These are phyloP conservation scores for Tuber indicum DNA, from an alignment of 495 filamentous ascomycete species.

Conservation along the genomic window DNA sequence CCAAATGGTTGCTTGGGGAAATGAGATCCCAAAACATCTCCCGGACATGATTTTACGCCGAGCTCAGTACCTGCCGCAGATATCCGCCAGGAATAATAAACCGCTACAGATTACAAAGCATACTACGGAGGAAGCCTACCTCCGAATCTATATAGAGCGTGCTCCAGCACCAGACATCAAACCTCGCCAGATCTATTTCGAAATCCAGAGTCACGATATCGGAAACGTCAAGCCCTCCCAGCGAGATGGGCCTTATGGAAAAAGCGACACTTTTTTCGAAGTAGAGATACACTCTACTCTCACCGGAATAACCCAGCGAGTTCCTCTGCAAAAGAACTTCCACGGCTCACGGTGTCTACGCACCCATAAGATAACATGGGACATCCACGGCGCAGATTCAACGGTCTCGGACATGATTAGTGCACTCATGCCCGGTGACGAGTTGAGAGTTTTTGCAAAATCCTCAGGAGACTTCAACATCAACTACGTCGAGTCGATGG, in stretches of 20 bases:
- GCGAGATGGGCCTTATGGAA: not conserved
- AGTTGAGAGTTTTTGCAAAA: slow-evolving; percentile 9
- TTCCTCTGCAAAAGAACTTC: not conserved
- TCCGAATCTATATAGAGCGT: slow-evolving; percentile 2
- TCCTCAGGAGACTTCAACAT: not conserved
- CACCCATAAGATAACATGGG: slow-evolving; percentile 9
- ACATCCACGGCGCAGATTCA: not conserved
- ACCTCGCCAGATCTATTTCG: slow-evolving; percentile 5
- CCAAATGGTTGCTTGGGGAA: not conserved
- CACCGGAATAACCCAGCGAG: too few species aligned
- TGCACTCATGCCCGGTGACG: slow-evolving; percentile 6
- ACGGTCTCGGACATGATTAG: slow-evolving; percentile 2
- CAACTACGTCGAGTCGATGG: slow-evolving; percentile 5
- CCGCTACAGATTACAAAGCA: not conserved
- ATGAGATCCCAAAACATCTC: not conserved
- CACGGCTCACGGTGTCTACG: slow-evolving; percentile 1
- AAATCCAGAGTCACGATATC: slow-evolving; percentile 6
- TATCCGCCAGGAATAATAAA: slow-evolving; percentile 8
- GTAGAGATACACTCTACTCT: not conserved
- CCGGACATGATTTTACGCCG: not conserved
- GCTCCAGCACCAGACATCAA: slow-evolving; percentile 6
- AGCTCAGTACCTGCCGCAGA: slow-evolving; percentile 3
- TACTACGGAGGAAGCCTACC: not conserved
- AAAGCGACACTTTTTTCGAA: slow-evolving; percentile 9
- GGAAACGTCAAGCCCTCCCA: not conserved